Evolutionary conservation across 2,329 filamentous ascomycete genomes (phyloP), one percentile per base, ranked within the genome.

Genomic region (Paramyrothecium sp.): DNA sequence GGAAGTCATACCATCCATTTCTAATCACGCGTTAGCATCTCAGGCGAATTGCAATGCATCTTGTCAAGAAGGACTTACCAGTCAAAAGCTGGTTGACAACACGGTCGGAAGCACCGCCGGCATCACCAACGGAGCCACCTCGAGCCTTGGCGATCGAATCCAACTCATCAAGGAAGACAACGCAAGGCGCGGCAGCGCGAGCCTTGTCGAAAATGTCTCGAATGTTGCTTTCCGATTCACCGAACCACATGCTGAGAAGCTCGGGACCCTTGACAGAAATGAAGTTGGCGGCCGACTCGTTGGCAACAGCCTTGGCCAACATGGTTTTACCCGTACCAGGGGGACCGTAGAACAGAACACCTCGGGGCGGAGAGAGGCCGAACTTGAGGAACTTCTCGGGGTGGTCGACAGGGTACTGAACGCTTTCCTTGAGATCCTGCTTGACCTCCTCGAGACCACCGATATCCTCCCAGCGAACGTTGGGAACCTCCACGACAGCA

Each of bases 311-410:
- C 86, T 99, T 99, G 74, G 95, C 95, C 81, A 99, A 90, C 82
- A 99, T 87, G 61, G 95, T 99, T 86, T 99, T 99, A 97, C 95
- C 95, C 73, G 96, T 99, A 94, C 95, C 95, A 68, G 95, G 95
- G 63, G 96, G 95, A 65, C 95, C 96, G 72, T 97, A 99, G 84
- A 99, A 99, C 64, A 99, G 84, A 62, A 99, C 95, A 91, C 95
- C 95, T 70, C 94, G 92, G 63, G 95, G 98, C 61, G 95, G 95
- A 60, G 93, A 97, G 70, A 99, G 89, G 76, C 95, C 96, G 64
- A 99, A 99, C 83, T 99, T 99, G 88, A 97, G 92, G 88, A 98
- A 99, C 82, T 96, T 98, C 79, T 99, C 96, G 67, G 95, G 96
- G 73, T 99, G 95, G 75, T 99, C 95, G 77, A 99, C 95, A 22